phyloP scores from a whole-genome alignment of 2,329 filamentous ascomycete species.

The Nectriaceae sp. region DNA sequence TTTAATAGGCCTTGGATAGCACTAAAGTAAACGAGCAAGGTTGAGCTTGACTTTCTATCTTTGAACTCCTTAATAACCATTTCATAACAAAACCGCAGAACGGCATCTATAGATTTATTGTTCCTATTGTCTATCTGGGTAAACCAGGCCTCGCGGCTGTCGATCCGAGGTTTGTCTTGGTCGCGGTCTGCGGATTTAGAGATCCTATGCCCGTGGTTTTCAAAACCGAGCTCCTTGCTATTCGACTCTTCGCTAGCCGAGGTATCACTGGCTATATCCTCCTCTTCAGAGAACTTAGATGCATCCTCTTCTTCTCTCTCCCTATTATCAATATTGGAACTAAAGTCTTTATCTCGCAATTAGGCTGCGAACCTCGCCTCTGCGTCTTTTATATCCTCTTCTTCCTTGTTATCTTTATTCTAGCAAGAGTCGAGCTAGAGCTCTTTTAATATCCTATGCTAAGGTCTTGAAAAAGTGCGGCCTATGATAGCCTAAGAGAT shows the following conservation, averaged over 20 bases:
- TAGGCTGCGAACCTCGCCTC: not conserved
- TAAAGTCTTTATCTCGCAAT: not conserved
- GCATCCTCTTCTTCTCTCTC: not conserved
- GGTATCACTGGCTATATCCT: not conserved
- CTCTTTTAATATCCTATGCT: too few relatives aligned
- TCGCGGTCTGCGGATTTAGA: not conserved
- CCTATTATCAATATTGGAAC: not conserved
- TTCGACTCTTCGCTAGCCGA: not conserved
- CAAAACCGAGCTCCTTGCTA: not conserved
- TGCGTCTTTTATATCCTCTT: not conserved
- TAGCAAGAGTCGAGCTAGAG: too few relatives aligned
- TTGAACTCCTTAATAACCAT: not conserved
- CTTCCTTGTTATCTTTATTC: not conserved
- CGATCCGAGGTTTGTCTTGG: not conserved
- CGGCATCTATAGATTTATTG: not conserved
- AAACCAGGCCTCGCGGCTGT: too few relatives aligned
- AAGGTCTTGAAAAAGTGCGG: too few relatives aligned
- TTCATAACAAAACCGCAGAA: not conserved
- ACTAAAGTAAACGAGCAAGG: not conserved
- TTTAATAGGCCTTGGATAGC: not conserved
- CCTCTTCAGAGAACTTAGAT: not conserved
- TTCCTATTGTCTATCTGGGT: not conserved
- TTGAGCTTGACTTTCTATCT: not conserved
- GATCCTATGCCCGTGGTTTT: not conserved
- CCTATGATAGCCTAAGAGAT: too few relatives aligned